Conservation (phyloP, 2,329 filamentous ascomycete genomes). For the Salinomyces thailandicus region DNA sequence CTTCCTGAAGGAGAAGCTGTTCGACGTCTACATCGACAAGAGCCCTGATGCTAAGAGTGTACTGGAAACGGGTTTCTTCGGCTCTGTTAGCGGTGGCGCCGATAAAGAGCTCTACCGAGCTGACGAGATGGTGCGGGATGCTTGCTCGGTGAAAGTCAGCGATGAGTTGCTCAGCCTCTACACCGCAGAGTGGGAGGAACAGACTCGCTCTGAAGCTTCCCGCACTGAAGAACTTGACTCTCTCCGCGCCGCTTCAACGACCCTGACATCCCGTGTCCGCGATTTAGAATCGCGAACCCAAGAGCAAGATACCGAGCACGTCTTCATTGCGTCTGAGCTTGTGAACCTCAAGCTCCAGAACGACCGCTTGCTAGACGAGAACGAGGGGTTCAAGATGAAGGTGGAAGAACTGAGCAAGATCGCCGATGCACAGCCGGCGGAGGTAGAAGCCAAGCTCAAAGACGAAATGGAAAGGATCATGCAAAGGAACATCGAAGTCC, state of each 20-base stretch:
- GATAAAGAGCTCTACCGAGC: constrained; percentile 96
- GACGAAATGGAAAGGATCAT: constrained; percentile 85
- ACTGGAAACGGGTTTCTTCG: constrained; percentile 94
- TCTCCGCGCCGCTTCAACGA: constrained; percentile 55
- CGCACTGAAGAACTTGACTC: constrained; percentile 70
- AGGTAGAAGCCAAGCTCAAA: constrained; percentile 73
- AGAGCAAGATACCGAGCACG: constrained; percentile 80
- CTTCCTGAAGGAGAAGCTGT: constrained; percentile 86
- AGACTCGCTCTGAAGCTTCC: constrained; percentile 69
- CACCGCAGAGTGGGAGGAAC: constrained; percentile 83
- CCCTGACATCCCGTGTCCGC: constrained; percentile 65
- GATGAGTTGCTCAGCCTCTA: constrained; percentile 73
- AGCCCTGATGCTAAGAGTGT: constrained; percentile 86
- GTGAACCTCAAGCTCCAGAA: constrained; percentile 91
- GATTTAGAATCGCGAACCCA: constrained; percentile 80
- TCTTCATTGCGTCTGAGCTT: constrained; percentile 79
- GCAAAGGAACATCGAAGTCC: constrained; percentile 83
- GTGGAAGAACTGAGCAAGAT: constrained; percentile 75
- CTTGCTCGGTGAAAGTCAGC: constrained; percentile 76
- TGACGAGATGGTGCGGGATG: constrained; percentile 85
- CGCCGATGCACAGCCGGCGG: constrained; percentile 78
- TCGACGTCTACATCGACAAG: constrained; percentile 95
- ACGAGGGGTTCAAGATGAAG: constrained; percentile 76
- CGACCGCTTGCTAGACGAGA: constrained; percentile 76
- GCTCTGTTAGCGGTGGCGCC: constrained; percentile 73